A percentile compares a stretch with the other conserved stretches of the same genome.
phyloP scores from a whole-genome alignment of 78 protist genomes.

The Creolimax fragrantissima region DNA sequence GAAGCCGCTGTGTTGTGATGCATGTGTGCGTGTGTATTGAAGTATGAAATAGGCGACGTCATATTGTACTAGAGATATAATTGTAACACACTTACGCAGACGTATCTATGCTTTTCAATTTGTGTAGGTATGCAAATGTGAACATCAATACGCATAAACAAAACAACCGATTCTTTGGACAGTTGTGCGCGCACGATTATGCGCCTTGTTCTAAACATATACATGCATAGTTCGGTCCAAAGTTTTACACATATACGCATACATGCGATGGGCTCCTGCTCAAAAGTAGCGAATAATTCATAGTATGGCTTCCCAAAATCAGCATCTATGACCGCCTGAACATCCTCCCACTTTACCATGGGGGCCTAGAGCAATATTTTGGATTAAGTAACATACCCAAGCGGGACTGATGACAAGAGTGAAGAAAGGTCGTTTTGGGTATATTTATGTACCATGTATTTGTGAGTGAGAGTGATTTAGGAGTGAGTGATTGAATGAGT shows the following conservation, averaged over 20 bases:
- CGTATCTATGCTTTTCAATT: not conserved
- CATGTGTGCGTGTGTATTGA: not conserved
- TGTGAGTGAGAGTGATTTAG: no score
- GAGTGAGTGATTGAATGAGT: no score
- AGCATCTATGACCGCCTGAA: not conserved
- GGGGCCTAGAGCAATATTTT: not conserved
- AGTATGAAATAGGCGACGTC: not conserved
- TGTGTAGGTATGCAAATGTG: not conserved
- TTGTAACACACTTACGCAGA: not conserved
- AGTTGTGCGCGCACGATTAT: not conserved
- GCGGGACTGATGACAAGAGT: not conserved
- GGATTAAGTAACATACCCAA: not conserved
- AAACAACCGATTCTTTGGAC: not conserved
- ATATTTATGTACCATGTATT: no score
- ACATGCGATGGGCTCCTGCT: not conserved
- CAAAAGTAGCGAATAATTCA: not conserved
- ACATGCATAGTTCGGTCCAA: no score
- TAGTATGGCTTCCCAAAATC: not conserved
- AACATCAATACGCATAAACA: not conserved
- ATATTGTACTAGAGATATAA: not conserved
- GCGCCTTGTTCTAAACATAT: not conserved
- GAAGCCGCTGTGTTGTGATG: slow-evolving; percentile 27
- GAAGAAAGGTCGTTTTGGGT: not conserved
- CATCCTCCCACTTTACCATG: not conserved
- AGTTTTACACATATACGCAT: no score